Conservation (phyloP, 352 stramenopile genomes). For the Phytophthora meadii region DNA sequence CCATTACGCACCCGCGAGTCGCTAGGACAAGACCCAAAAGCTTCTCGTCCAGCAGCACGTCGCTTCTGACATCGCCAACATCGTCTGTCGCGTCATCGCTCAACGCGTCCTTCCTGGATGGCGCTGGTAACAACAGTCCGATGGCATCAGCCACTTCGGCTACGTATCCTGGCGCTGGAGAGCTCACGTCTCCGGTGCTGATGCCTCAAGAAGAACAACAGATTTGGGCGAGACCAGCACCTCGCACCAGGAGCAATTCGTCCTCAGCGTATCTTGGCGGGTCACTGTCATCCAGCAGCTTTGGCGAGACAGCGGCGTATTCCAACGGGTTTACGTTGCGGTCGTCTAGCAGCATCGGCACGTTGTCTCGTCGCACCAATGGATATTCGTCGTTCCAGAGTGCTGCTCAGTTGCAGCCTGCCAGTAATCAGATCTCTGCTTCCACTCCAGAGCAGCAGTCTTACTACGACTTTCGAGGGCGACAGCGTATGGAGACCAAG, state of each 20-base stretch:
- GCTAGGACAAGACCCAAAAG: slow-evolving; percentile 54
- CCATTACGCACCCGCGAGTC: slow-evolving; percentile 14
- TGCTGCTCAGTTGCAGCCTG: slow-evolving; percentile 33
- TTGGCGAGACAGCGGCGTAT: slow-evolving; percentile 32
- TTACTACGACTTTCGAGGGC: slow-evolving; percentile 34
- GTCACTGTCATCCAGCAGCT: slow-evolving; percentile 35
- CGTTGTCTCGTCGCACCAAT: slow-evolving; percentile 31
- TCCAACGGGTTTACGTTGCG: slow-evolving; percentile 29
- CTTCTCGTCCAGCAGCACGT: slow-evolving; percentile 68
- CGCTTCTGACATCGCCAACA: slow-evolving; percentile 70
- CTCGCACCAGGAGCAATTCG: slow-evolving; percentile 49
- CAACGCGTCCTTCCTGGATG: slow-evolving; percentile 64
- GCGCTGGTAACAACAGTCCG: slow-evolving; percentile 34
- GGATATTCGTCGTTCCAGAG: slow-evolving; percentile 37
- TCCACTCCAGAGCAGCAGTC: slow-evolving; percentile 30
- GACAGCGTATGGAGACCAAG: slow-evolving; percentile 28
- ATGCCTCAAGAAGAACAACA: slow-evolving; percentile 44
- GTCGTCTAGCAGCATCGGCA: slow-evolving; percentile 21
- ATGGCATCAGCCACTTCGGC: slow-evolving; percentile 30
- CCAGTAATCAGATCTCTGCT: slow-evolving; percentile 30
- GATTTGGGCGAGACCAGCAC: slow-evolving; percentile 33
- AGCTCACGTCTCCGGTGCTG: slow-evolving; percentile 37
- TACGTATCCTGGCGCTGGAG: slow-evolving; percentile 30
- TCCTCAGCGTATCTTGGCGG: slow-evolving; percentile 48
- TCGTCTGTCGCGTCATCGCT: slow-evolving; percentile 72